Evolutionary conservation across 352 stramenopile species (phyloP).

Genomic region (Pythium guiyangense): DNA sequence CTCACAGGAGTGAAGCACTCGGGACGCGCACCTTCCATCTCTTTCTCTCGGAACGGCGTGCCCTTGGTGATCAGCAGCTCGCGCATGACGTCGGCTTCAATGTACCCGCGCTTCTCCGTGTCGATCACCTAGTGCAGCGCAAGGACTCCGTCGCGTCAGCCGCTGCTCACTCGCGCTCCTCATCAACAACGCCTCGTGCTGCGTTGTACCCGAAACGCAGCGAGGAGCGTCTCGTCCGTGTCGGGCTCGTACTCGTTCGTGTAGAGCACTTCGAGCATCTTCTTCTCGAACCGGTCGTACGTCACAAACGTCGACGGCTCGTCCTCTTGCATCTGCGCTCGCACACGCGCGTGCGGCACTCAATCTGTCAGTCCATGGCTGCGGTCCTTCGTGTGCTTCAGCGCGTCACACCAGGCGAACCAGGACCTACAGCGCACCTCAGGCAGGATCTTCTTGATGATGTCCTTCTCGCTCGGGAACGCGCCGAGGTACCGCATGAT

Average conservation of each 20-base stretch:
- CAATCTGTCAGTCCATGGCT: not conserved
- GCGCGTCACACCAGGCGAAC: not conserved
- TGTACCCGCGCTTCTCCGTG: slow-evolving; percentile 80
- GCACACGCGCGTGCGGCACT: no score
- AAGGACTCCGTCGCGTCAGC: not conserved
- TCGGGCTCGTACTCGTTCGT: slow-evolving; percentile 88
- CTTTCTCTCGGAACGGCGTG: slow-evolving; percentile 88
- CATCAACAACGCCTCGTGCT: no score
- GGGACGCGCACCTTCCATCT: slow-evolving; percentile 65
- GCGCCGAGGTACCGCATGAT: slow-evolving; percentile 90
- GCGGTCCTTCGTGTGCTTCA: not conserved
- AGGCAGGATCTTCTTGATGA: slow-evolving; percentile 90
- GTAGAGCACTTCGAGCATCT: slow-evolving; percentile 91
- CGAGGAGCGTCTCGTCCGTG: slow-evolving; percentile 83
- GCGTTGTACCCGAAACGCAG: slow-evolving; percentile 48
- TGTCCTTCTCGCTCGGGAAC: slow-evolving; percentile 88
- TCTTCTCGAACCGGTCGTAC: slow-evolving; percentile 91
- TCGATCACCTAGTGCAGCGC: slow-evolving; percentile 47
- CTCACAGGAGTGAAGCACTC: not conserved
- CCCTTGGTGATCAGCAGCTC: slow-evolving; percentile 88
- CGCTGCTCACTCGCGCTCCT: not conserved
- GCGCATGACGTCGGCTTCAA: slow-evolving; percentile 86
- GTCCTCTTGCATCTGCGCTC: slow-evolving; percentile 82
- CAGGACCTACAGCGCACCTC: slow-evolving; percentile 34
- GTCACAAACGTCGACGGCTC: slow-evolving; percentile 87